phyloP scores from a whole-genome alignment of 345 rosid species.

The Ailanthus altissimus region DNA sequence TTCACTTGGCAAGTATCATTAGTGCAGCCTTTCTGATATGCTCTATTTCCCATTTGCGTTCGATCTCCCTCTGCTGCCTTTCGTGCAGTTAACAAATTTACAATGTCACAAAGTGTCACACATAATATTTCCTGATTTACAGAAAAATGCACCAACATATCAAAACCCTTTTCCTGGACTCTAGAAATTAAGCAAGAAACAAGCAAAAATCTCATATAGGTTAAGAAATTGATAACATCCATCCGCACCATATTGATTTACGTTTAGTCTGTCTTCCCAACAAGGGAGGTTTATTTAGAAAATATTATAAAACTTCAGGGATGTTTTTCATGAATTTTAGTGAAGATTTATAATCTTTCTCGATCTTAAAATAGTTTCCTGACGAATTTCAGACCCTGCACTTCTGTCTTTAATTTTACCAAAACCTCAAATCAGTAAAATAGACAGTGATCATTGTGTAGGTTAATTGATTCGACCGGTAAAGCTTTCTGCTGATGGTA shows the following conservation, averaged over 20 bases:
- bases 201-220: neutral
- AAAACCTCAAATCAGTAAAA: too few species aligned
- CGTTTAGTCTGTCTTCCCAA: too few species aligned
- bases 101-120: neutral
- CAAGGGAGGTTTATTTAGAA: too few species aligned
- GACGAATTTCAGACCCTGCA: too few species aligned
- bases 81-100: neutral
- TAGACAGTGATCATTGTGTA: too few species aligned
- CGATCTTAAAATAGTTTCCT: too few species aligned
- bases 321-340: neutral
- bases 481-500: too few species aligned
- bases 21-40: neutral
- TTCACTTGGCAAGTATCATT: neutral
- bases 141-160: neutral
- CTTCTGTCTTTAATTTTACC: too few species aligned
- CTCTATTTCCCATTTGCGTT: neutral
- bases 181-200: neutral
- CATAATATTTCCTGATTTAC: neutral
- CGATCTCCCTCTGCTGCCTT: conserved; percentile 12
- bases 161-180: neutral
- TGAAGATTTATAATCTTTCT: neutral
- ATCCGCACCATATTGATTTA: too few species aligned
- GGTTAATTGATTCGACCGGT: too few species aligned
- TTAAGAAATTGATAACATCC: too few species aligned
- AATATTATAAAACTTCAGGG: too few species aligned